These are phyloP conservation scores for Clitopilus hobsonii DNA, from an alignment of 768 basidiomycete genomes.

Conservation along the genomic window DNA sequence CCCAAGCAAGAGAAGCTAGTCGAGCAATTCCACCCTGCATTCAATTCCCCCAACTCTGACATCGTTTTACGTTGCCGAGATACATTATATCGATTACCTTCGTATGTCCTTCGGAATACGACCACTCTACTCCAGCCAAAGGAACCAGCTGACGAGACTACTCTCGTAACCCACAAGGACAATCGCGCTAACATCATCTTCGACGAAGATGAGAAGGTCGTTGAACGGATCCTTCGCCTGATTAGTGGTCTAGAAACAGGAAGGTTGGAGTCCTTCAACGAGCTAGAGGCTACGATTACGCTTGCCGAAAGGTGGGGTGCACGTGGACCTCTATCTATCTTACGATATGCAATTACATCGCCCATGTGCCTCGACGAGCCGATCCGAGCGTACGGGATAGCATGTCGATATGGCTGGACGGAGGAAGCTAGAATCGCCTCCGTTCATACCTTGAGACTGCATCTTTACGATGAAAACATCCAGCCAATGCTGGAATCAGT, in stretches of 20 bases:
- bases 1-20: constrained; percentile 9
- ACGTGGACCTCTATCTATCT: constrained; percentile 35
- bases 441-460: constrained; percentile 31
- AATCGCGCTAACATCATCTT: constrained; percentile 5
- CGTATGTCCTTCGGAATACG: constrained; percentile 30
- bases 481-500: constrained; percentile 27
- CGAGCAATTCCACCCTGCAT: constrained; percentile 22
- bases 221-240: constrained; percentile 35
- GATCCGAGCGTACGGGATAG: constrained; percentile 42
- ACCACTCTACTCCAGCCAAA: not conserved
- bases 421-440: constrained; percentile 39
- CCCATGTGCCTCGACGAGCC: constrained; percentile 39
- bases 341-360: constrained; percentile 36
- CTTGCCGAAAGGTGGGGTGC: constrained; percentile 45
- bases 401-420: constrained; percentile 38
- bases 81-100: constrained; percentile 38
- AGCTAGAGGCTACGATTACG: constrained; percentile 30
- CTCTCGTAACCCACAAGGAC: constrained; percentile 9
- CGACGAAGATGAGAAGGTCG: constrained; percentile 28
- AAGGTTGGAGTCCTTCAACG: constrained; percentile 34
- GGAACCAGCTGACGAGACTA: constrained; percentile 5
- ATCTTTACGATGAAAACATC: constrained; percentile 30
- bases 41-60: constrained; percentile 36
- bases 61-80: constrained; percentile 37
- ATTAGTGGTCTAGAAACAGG: constrained; percentile 36